phyloP scores from a whole-genome alignment of 768 basidiomycete genomes.

The Lactarius sanguifluus region DNA sequence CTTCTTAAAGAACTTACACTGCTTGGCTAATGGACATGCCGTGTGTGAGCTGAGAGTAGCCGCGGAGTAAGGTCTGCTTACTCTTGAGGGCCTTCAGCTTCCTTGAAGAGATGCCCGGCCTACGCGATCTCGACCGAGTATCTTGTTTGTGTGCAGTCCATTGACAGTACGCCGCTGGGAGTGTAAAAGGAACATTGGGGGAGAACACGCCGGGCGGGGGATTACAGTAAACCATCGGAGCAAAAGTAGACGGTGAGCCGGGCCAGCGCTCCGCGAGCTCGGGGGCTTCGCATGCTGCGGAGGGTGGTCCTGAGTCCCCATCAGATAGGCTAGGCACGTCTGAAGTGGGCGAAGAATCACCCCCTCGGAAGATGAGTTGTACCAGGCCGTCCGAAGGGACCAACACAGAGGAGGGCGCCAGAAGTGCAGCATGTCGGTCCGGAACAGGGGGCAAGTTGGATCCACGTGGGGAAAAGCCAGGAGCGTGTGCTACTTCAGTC shows the following conservation, averaged over 20 bases:
- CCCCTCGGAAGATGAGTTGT: constrained; percentile 16
- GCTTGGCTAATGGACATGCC: constrained; percentile 21
- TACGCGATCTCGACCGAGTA: constrained; percentile 14
- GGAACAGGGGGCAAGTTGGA: neutral
- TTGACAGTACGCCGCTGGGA: constrained; percentile 11
- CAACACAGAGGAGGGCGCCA: neutral
- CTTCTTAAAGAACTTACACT: constrained; percentile 27
- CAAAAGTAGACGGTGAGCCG: constrained; percentile 17
- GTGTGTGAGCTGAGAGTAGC: constrained; percentile 3
- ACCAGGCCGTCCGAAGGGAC: constrained; percentile 11
- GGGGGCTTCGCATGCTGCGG: constrained; percentile 22
- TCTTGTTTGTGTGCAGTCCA: constrained; percentile 2
- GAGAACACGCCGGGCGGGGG: constrained; percentile 15
- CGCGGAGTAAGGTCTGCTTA: constrained; percentile 1
- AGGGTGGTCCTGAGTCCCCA: constrained; percentile 25
- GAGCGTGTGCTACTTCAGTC: neutral
- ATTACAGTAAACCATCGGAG: constrained; percentile 18
- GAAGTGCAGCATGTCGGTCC: neutral
- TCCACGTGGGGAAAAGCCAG: neutral
- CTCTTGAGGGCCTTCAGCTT: constrained; percentile 28
- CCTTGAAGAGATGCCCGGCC: constrained; percentile 18
- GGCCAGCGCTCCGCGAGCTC: constrained; percentile 28
- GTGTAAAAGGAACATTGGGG: constrained; percentile 15
- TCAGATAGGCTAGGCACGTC: constrained; percentile 28
- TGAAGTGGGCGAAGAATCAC: constrained; percentile 12